A percentile compares a stretch with the other conserved stretches of the same genome.
These are phyloP conservation scores for Fusarium sp. DNA, from an alignment of 2,329 filamentous ascomycete genomes.

Conservation along the genomic window DNA sequence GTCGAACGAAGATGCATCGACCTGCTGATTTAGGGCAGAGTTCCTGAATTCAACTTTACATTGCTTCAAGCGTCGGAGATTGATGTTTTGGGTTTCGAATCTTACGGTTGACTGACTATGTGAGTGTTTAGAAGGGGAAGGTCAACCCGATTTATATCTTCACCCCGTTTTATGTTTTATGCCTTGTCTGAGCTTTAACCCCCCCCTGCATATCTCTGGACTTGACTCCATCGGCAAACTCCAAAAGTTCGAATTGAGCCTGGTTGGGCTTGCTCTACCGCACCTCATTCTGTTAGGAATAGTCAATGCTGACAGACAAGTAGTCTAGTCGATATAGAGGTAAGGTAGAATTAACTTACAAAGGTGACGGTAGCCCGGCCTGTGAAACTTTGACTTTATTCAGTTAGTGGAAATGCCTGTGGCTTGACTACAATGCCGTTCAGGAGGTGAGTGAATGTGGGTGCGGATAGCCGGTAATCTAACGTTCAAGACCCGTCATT, in stretches of 20 bases:
- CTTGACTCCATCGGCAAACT: background rate
- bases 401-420: background rate
- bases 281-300: background rate
- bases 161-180: background rate
- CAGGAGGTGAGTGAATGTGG: background rate
- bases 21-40: background rate
- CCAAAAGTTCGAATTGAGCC: background rate
- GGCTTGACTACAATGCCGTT: background rate
- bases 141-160: background rate
- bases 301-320: background rate
- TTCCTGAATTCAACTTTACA: too few relatives aligned
- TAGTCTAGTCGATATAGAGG: background rate
- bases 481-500: background rate
- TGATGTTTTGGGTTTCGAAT: background rate
- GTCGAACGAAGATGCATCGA: background rate
- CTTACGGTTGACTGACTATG: background rate
- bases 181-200: background rate
- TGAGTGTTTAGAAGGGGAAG: background rate
- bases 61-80: background rate
- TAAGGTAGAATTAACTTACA: background rate
- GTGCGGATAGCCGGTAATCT: background rate
- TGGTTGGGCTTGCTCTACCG: background rate
- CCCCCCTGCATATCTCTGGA: background rate
- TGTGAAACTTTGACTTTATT: background rate
- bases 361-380: background rate